Evolutionary conservation across 2,329 filamentous ascomycete genomes (phyloP), one percentile per base, ranked within the genome.

Genomic region (Claviceps quebecensis): DNA sequence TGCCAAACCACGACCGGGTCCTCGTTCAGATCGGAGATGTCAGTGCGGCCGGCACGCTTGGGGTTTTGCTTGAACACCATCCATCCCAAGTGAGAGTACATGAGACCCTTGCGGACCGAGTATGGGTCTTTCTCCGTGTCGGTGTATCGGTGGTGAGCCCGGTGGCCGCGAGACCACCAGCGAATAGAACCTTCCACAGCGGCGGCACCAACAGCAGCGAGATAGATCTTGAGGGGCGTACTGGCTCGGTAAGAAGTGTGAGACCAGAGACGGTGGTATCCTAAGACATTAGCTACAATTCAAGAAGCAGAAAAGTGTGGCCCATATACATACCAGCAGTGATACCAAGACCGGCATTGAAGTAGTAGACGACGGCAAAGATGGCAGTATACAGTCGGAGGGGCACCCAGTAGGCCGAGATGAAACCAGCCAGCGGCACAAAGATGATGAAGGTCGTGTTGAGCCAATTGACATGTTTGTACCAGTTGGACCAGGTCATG

Each of bases 61-160:
- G 87, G 86, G 73, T 94, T 91, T 73, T 94, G 87, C 77, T 91
- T 91, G 77, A 94, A 82, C 63, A 94, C 70, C 86, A 94, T 93
- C 87, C 87, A 94, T 61, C 87, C 87, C 52, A 94, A 73, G 72
- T 70, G 65, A 16, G 80, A 88, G 77, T 90, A 91, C 59, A 88
- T 70, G 48, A 93, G 77, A 59, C 87, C 87, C 76, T 94, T 94
- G 71, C 86, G 83, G 60, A 94, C 87, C 23, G 86, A 90, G 75
- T 94, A 94, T 48, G 87, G 88, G 60, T 94, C 87, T 75, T 93
- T 93, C 39, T 90, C 86, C 63, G 87, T 94, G 65, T 94, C 88
- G 72, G 88, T 94, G 68, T 93, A 94, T 61, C 88, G 80, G 76
- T 94, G 87, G 69, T 94, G 87, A 62, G 87, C 85, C 59, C 88